phyloP scores from a whole-genome alignment of 2,329 filamentous ascomycete genomes.

The Pleurostoma richardsiae region DNA sequence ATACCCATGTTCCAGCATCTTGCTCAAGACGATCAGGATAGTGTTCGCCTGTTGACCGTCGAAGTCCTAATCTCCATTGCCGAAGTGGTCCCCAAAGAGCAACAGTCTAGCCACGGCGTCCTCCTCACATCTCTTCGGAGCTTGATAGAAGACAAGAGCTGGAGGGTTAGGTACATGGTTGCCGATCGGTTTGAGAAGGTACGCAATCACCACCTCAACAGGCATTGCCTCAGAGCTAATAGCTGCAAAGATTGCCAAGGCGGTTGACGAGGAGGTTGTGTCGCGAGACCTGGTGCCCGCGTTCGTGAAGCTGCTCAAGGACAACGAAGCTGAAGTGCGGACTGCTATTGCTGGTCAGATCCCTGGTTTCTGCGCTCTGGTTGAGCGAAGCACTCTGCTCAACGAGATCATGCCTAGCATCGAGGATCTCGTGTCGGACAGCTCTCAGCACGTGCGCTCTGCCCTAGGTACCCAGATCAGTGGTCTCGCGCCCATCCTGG shows the following conservation, averaged over 20 bases:
- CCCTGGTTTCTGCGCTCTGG: slow-evolving; percentile 87
- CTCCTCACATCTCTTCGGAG: slow-evolving; percentile 84
- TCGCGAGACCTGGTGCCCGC: slow-evolving; percentile 90
- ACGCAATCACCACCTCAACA: slow-evolving; percentile 8
- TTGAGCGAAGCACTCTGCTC: slow-evolving; percentile 82
- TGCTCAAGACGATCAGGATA: slow-evolving; percentile 94
- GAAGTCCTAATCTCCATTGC: slow-evolving; percentile 95
- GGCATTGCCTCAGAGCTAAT: slow-evolving; percentile 6
- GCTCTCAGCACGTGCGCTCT: slow-evolving; percentile 93
- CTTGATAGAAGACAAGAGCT: slow-evolving; percentile 98
- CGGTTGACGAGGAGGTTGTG: slow-evolving; percentile 94
- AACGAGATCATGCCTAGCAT: slow-evolving; percentile 96
- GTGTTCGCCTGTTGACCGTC: slow-evolving; percentile 89
- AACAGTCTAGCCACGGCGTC: slow-evolving; percentile 93
- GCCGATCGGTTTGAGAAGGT: slow-evolving; percentile 98
- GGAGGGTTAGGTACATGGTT: slow-evolving; percentile 99
- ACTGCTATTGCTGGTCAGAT: slow-evolving; percentile 97
- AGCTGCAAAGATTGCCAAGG: slow-evolving; percentile 77
- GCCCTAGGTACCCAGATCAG: slow-evolving; percentile 96
- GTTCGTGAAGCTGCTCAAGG: slow-evolving; percentile 96
- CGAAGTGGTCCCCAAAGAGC: slow-evolving; percentile 95
- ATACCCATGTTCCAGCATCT: slow-evolving; percentile 98
- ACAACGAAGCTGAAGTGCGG: slow-evolving; percentile 94
- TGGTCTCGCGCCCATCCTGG: slow-evolving; percentile 90
- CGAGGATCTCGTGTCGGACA: slow-evolving; percentile 93